Evolutionary conservation across 768 basidiomycete genomes (phyloP).

Genomic region (Pisolithus microcarpus): DNA sequence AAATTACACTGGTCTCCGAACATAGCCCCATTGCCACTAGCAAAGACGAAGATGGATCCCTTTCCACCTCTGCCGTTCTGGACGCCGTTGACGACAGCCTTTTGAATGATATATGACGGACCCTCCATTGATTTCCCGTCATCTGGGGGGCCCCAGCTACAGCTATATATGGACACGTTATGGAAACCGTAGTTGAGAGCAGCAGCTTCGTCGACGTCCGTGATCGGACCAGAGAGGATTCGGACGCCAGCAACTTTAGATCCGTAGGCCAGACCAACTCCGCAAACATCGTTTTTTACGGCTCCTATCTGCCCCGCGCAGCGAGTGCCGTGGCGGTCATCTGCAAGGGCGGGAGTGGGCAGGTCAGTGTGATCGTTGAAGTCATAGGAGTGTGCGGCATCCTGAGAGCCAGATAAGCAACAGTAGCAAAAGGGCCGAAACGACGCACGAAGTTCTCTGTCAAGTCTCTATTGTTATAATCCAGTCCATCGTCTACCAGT

Average conservation of each 20-base stretch:
- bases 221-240: slow-evolving; percentile 90
- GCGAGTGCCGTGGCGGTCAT: slow-evolving; percentile 96
- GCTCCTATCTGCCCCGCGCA: slow-evolving; percentile 98
- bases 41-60: slow-evolving; percentile 94
- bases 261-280: slow-evolving; percentile 87
- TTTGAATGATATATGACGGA: slow-evolving; percentile 83
- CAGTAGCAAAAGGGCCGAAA: background rate
- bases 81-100: slow-evolving; percentile 90
- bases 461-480: slow-evolving; percentile 82
- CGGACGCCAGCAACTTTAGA: slow-evolving; percentile 91
- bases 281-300: slow-evolving; percentile 86
- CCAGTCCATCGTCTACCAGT: slow-evolving; percentile 92
- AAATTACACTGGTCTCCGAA: slow-evolving; percentile 97
- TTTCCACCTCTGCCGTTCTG: slow-evolving; percentile 84
- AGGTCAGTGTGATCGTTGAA: slow-evolving; percentile 90
- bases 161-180: slow-evolving; percentile 88
- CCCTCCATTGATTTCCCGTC: slow-evolving; percentile 93
- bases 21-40: slow-evolving; percentile 91
- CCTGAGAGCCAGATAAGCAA: slow-evolving; percentile 38
- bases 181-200: slow-evolving; percentile 93
- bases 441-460: slow-evolving; percentile 83
- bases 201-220: slow-evolving; percentile 92
- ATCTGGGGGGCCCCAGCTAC: slow-evolving; percentile 98
- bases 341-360: slow-evolving; percentile 79
- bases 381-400: slow-evolving; percentile 83